A percentile compares a stretch with the other conserved stretches of the same genome.
Evolutionary conservation across 1,284 basidiomycete species (phyloP).

Genomic region (Leccinum pachyderme): DNA sequence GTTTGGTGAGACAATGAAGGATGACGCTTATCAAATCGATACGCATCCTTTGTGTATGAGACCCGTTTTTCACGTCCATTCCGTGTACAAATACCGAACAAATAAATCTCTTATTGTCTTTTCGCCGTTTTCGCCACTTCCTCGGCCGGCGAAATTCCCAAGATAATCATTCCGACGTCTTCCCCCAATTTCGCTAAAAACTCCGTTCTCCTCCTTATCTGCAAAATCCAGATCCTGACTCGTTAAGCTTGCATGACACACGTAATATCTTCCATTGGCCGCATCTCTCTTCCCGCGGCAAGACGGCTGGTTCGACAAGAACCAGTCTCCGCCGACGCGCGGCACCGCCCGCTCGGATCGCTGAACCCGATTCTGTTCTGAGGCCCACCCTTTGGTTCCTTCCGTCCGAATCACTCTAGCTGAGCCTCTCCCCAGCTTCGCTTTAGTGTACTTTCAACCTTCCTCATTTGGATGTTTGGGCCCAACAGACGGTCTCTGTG

Average conservation of each 20-base stretch:
- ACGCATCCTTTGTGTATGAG: constrained; percentile 33
- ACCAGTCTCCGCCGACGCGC: constrained; percentile 32
- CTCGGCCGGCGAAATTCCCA: constrained; percentile 36
- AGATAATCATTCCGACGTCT: constrained; percentile 24
- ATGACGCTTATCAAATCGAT: constrained; percentile 33
- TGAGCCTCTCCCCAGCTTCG: constrained; percentile 1
- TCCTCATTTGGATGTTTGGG: constrained; percentile 22
- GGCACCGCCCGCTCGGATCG: constrained; percentile 21
- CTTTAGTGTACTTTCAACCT: constrained; percentile 24
- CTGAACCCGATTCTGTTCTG: constrained; percentile 2
- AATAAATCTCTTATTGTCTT: constrained; percentile 47
- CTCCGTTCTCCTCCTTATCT: constrained; percentile 36
- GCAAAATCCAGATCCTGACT: constrained; percentile 32
- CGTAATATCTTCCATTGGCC: constrained; percentile 31
- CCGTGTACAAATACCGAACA: constrained; percentile 38
- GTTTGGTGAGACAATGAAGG: constrained; percentile 37
- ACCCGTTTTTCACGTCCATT: constrained; percentile 45
- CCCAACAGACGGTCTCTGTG: constrained; percentile 19
- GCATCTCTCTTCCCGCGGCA: constrained; percentile 31
- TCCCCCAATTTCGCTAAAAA: constrained; percentile 31
- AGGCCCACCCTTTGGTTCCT: constrained; percentile 9
- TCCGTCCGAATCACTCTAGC: constrained; percentile 7
- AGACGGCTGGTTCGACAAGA: constrained; percentile 3
- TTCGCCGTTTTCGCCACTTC: constrained; percentile 31
- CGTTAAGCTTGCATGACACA: constrained; percentile 26